These are phyloP conservation scores for Pneumocystis canis DNA, from an alignment of 1,139 yeast species.

Conservation along the genomic window DNA sequence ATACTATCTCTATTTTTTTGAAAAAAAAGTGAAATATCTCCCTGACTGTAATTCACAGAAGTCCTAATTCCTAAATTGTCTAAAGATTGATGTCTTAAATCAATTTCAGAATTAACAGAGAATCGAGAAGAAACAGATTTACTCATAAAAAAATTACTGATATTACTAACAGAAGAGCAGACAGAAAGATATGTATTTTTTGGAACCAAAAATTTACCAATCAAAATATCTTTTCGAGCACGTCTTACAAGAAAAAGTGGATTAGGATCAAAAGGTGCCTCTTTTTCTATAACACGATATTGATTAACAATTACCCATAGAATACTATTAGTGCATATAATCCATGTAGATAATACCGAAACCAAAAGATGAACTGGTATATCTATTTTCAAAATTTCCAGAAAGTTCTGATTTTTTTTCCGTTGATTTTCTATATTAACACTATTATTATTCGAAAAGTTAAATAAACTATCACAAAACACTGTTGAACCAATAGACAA, in stretches of 20 bases:
- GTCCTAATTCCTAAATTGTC: neutral
- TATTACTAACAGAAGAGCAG: neutral
- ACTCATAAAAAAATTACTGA: neutral
- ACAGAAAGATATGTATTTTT: neutral
- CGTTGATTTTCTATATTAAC: neutral
- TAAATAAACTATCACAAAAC: neutral
- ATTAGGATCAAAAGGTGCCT: neutral
- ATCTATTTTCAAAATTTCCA: neutral
- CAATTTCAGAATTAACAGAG: neutral
- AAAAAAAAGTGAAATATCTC: neutral
- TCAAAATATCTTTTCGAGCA: neutral
- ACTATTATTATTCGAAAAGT: neutral
- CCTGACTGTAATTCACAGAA: neutral
- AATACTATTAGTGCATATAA: neutral
- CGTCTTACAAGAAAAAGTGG: constrained; percentile 1
- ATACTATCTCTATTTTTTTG: neutral
- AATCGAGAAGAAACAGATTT: neutral
- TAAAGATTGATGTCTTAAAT: neutral
- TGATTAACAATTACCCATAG: neutral
- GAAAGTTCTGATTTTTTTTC: neutral
- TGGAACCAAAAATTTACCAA: neutral
- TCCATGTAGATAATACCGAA: neutral
- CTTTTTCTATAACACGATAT: neutral
- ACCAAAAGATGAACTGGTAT: neutral
- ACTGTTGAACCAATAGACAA: neutral